Percentiles rank a stretch among this genome's conserved stretches.
Conservation (phyloP, 106 monocot species). For the Platanthera zijinensis region DNA sequence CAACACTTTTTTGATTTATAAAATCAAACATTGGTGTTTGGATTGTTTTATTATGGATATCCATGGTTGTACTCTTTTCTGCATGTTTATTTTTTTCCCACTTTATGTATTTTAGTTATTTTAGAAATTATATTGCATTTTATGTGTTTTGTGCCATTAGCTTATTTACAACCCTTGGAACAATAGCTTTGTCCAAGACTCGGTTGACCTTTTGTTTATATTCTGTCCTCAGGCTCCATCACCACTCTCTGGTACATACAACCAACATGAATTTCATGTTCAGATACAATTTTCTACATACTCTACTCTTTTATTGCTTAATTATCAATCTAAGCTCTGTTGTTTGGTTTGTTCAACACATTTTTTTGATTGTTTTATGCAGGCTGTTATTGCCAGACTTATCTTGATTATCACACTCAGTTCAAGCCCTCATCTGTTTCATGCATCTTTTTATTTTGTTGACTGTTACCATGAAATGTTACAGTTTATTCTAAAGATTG, state of each 20-base stretch:
- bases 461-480: neutral
- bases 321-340: neutral
- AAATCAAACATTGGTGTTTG: too few relatives aligned
- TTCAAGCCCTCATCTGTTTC: neutral
- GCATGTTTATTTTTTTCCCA: neutral
- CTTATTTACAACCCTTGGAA: too few relatives aligned
- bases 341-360: neutral
- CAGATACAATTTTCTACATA: neutral
- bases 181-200: too few relatives aligned
- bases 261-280: too few relatives aligned
- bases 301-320: neutral
- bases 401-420: neutral
- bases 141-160: too few relatives aligned
- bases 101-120: too few relatives aligned
- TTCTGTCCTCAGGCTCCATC: too few relatives aligned
- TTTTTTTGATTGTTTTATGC: neutral
- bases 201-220: too few relatives aligned
- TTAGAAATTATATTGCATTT: too few relatives aligned
- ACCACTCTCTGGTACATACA: too few relatives aligned
- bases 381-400: neutral
- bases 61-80: neutral
- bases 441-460: neutral
- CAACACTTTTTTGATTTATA: neutral
- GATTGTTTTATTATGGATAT: neutral
- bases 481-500: neutral